phyloP scores from a whole-genome alignment of 306 rosid genomes.

The Neltuma alba region DNA sequence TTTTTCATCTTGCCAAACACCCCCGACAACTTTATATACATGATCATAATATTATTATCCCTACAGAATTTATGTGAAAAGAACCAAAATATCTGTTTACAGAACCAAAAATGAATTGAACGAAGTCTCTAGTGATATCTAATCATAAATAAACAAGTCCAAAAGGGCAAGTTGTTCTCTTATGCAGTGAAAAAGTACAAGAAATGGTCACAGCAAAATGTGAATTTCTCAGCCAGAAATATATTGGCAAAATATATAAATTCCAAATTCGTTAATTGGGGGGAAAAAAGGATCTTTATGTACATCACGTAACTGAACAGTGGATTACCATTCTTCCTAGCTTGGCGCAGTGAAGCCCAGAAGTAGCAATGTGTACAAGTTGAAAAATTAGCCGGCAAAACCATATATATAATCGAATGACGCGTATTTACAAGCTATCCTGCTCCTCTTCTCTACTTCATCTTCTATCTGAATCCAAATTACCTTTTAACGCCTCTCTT shows the following conservation, averaged over 20 bases:
- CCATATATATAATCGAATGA: constrained; percentile 32
- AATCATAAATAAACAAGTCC: constrained; percentile 13
- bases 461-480: constrained; percentile 42
- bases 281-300: constrained; percentile 51
- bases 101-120: background rate
- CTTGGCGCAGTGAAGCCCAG: constrained; percentile 36
- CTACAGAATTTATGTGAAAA: background rate
- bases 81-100: background rate
- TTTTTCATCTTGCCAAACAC: too few relatives aligned
- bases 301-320: constrained; percentile 49
- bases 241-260: constrained; percentile 41
- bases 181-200: constrained; percentile 44
- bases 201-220: constrained; percentile 34
- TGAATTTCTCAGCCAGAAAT: constrained; percentile 49
- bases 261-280: constrained; percentile 39
- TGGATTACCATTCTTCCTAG: constrained; percentile 44
- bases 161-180: constrained; percentile 42
- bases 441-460: constrained; percentile 52
- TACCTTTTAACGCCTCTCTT: constrained; percentile 32
- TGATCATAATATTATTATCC: background rate
- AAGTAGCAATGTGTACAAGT: constrained; percentile 40
- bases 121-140: constrained; percentile 25
- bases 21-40: too few relatives aligned
- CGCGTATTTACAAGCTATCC: constrained; percentile 68
- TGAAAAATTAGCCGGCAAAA: constrained; percentile 40